These are phyloP conservation scores for Trypanosoma melophagium DNA, from an alignment of 208 protist species.

Conservation along the genomic window DNA sequence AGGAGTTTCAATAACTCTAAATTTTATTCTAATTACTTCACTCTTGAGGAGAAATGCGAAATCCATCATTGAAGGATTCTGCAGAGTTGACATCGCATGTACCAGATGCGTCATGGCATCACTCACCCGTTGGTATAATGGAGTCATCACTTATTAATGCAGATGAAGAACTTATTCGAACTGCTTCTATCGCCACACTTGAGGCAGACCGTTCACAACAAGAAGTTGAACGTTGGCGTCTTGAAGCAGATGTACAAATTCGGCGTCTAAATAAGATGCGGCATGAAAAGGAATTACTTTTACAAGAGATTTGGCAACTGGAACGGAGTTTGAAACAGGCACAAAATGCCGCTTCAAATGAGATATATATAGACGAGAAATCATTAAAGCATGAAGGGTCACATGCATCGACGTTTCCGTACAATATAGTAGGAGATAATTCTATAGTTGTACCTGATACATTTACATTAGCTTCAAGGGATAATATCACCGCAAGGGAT, in stretches of 20 bases:
- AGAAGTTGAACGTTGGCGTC: conserved; percentile 26
- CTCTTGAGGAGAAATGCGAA: too few species aligned
- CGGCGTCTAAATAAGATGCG: conserved; percentile 12
- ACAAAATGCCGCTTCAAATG: background rate
- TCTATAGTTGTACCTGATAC: conserved; percentile 6
- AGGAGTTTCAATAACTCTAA: too few species aligned
- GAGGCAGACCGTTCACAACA: conserved; percentile 24
- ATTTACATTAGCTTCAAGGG: background rate
- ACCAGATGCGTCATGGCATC: background rate
- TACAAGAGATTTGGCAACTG: conserved; percentile 16
- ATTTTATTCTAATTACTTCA: too few species aligned
- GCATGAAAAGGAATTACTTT: conserved; percentile 9
- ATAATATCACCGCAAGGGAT: conserved; percentile 2
- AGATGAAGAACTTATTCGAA: conserved; percentile 28
- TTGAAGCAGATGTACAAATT: conserved; percentile 14
- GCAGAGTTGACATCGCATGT: too few species aligned
- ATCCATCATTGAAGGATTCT: too few species aligned
- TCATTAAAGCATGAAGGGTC: background rate
- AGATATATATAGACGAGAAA: background rate
- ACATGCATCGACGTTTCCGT: background rate
- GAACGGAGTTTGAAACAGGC: conserved; percentile 3
- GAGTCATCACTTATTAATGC: conserved; percentile 18
- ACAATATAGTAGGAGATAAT: background rate
- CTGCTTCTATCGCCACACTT: conserved; percentile 22
- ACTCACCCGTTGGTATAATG: background rate